Conservation (phyloP, 2,329 filamentous ascomycete genomes). For the Colletotrichum tropicale region DNA sequence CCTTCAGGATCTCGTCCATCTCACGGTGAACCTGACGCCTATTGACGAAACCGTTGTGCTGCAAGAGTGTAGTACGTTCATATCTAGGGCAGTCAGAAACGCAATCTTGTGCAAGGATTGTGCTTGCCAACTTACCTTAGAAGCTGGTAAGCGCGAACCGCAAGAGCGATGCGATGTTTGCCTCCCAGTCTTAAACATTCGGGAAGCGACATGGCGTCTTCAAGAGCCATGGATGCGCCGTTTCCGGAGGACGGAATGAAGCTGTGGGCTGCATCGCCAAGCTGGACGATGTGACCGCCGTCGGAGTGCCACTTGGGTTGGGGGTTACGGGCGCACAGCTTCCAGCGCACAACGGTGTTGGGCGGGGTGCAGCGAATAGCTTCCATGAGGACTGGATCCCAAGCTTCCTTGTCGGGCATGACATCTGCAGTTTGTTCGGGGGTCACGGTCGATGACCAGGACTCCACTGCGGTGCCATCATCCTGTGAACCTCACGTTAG, state of each 20-base stretch:
- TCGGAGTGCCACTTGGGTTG: conserved; percentile 17
- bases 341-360: not conserved
- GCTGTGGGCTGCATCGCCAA: conserved; percentile 25
- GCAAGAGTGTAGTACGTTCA: not conserved
- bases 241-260: conserved; percentile 22
- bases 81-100: no score
- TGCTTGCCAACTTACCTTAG: no score
- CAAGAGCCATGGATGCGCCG: conserved; percentile 24
- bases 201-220: conserved; percentile 22
- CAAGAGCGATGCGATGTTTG: not conserved
- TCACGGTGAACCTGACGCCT: not conserved
- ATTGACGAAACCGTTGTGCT: not conserved
- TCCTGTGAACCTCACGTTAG: not conserved
- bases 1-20: not conserved
- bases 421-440: not conserved
- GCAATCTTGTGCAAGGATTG: no score
- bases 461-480: not conserved
- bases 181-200: not conserved
- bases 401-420: not conserved
- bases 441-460: not conserved
- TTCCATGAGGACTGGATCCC: not conserved
- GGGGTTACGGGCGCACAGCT: conserved; percentile 15
- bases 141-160: not conserved
- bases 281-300: conserved; percentile 20
- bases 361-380: not conserved